A percentile compares a stretch with the other conserved stretches of the same genome.
Evolutionary conservation across 2,329 filamentous ascomycete species (phyloP).

Genomic region (Colletotrichum sublineola): DNA sequence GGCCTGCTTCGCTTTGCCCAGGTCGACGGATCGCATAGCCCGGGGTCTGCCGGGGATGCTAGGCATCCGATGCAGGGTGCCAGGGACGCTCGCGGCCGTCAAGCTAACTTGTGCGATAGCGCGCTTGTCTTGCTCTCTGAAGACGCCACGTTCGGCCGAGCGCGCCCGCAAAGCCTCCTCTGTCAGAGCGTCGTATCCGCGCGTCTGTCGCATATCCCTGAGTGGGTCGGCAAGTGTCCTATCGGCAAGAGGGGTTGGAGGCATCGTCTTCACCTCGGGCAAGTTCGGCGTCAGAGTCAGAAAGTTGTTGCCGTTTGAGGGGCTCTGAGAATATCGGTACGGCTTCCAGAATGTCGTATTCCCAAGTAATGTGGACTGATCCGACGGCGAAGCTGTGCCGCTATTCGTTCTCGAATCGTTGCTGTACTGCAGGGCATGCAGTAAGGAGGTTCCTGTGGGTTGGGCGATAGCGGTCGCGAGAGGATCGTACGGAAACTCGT

Average conservation of each 20-base stretch:
- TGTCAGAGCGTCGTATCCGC: constrained; percentile 53
- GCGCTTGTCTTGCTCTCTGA: constrained; percentile 73
- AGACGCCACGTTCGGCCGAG: constrained; percentile 74
- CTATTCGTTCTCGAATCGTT: constrained; percentile 29
- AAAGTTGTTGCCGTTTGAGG: constrained; percentile 60
- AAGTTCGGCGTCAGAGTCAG: constrained; percentile 56
- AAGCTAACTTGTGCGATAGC: constrained; percentile 73
- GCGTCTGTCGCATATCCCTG: constrained; percentile 58
- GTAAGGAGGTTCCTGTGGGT: constrained; percentile 24
- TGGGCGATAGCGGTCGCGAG: constrained; percentile 51
- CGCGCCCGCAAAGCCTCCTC: constrained; percentile 68
- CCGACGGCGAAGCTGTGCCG: constrained; percentile 36
- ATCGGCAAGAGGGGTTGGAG: constrained; percentile 55
- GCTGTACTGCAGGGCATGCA: constrained; percentile 18
- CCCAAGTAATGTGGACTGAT: constrained; percentile 34
- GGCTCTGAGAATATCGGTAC: constrained; percentile 59
- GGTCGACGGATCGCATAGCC: constrained; percentile 61
- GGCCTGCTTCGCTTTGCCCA: constrained; percentile 49
- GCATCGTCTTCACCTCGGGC: constrained; percentile 42
- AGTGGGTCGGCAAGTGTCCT: constrained; percentile 55
- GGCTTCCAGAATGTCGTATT: constrained; percentile 44
- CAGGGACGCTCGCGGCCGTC: constrained; percentile 72
- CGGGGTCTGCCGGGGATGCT: constrained; percentile 51
- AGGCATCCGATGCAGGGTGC: constrained; percentile 63
- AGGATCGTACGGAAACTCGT: constrained; percentile 60